A percentile compares a stretch with the other conserved stretches of the same genome.
Conservation (phyloP, 148 eudicot species). For the Simmondsia chinensis region DNA sequence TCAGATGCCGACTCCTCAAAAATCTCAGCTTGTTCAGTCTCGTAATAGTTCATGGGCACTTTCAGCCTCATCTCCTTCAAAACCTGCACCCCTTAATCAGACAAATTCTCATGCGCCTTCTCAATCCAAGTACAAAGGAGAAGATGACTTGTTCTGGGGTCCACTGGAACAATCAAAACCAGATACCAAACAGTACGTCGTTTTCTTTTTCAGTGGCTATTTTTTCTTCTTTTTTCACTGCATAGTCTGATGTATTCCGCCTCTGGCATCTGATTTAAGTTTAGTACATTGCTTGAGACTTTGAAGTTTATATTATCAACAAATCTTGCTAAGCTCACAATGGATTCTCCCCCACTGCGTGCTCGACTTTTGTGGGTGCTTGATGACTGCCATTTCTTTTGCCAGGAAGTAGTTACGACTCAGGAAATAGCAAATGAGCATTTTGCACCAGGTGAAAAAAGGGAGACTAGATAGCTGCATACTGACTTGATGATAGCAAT, state of each 20-base stretch:
- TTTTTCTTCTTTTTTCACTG: not conserved
- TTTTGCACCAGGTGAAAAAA: too few species aligned
- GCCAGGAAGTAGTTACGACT: too few species aligned
- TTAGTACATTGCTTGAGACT: too few species aligned
- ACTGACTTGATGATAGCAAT: too few species aligned
- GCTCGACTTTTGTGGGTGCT: too few species aligned
- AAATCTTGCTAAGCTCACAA: too few species aligned
- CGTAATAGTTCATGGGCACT: constrained; percentile 47
- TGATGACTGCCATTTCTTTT: too few species aligned
- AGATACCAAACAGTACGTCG: constrained; percentile 56
- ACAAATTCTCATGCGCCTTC: constrained; percentile 29
- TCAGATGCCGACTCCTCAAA: constrained; percentile 44
- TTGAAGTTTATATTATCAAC: too few species aligned
- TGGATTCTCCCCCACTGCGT: too few species aligned
- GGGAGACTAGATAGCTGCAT: too few species aligned
- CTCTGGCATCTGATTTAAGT: too few species aligned
- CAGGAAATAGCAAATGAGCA: too few species aligned
- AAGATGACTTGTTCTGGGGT: constrained; percentile 97
- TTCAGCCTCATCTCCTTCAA: constrained; percentile 41
- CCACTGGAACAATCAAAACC: constrained; percentile 74
- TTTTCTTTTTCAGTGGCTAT: constrained; percentile 9
- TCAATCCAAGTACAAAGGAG: constrained; percentile 57
- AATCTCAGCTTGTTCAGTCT: constrained; percentile 32
- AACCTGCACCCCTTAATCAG: constrained; percentile 48
- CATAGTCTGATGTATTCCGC: not conserved